Percentiles rank a stretch among this genome's conserved stretches.
phyloP scores from a whole-genome alignment of 2,329 filamentous ascomycete species.

The Thermochaetoides dissita region DNA sequence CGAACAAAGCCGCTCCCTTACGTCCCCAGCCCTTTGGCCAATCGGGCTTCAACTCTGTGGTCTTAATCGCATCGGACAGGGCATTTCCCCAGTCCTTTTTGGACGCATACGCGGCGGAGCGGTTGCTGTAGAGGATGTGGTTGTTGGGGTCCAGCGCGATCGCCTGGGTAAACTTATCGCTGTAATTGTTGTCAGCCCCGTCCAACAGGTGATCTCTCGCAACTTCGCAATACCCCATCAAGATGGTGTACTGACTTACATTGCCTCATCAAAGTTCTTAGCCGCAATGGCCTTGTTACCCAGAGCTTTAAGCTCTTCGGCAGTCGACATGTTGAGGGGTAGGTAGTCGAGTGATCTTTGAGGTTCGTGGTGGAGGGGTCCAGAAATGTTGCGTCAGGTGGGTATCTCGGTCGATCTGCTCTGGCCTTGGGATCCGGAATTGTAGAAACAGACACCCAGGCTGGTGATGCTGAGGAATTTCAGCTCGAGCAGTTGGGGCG shows the following conservation, averaged over 20 bases:
- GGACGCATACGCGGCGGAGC: slow-evolving; percentile 76
- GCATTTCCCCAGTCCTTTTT: slow-evolving; percentile 79
- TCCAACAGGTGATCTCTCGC: too few species aligned
- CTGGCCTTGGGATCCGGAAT: neutral
- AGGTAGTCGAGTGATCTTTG: too few species aligned
- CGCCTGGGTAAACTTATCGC: slow-evolving; percentile 86
- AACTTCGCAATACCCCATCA: neutral
- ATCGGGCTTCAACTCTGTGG: slow-evolving; percentile 86
- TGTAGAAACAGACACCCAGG: neutral
- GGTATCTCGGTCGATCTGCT: neutral
- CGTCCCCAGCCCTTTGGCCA: slow-evolving; percentile 95
- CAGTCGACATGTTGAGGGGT: slow-evolving; percentile 36
- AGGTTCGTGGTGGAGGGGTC: too few species aligned
- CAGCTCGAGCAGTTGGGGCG: slow-evolving; percentile 1
- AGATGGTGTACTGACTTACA: slow-evolving; percentile 46
- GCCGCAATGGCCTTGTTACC: slow-evolving; percentile 98
- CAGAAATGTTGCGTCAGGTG: neutral
- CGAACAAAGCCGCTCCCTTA: slow-evolving; percentile 83
- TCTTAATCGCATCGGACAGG: slow-evolving; percentile 81
- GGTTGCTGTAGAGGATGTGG: slow-evolving; percentile 96
- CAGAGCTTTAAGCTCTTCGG: slow-evolving; percentile 80
- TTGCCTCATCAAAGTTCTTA: slow-evolving; percentile 90
- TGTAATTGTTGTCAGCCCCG: slow-evolving; percentile 23
- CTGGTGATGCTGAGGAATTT: slow-evolving; percentile 7
- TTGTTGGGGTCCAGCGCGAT: slow-evolving; percentile 79